Percentiles rank a stretch among this genome's conserved stretches.
These are phyloP conservation scores for Diversispora epigaea DNA, from an alignment of 192 early-diverging fungal genomes.

Conservation along the genomic window DNA sequence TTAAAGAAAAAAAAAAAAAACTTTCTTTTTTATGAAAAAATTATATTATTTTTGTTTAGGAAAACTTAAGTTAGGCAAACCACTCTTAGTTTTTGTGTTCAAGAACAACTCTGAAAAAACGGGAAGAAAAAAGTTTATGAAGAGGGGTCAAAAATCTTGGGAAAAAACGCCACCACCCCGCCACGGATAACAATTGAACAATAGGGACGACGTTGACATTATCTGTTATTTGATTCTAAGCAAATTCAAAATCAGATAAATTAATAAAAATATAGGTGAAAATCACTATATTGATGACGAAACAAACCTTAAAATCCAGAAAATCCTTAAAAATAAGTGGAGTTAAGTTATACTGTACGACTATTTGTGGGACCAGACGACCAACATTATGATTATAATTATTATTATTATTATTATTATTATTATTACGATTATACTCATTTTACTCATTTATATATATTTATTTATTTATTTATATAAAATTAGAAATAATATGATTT, in stretches of 20 bases:
- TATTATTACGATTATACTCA: constrained; percentile 1
- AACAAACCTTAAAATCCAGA: constrained; percentile 20
- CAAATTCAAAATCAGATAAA: constrained; percentile 7
- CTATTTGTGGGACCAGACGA: neutral
- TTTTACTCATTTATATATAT: neutral
- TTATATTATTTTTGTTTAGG: constrained; percentile 1
- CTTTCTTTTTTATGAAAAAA: neutral
- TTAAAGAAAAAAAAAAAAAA: neutral
- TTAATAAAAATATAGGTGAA: neutral
- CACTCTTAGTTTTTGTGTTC: neutral
- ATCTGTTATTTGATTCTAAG: neutral
- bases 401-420: neutral
- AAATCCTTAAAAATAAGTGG: constrained; percentile 3
- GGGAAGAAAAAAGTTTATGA: constrained; percentile 7
- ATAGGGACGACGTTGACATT: constrained; percentile 10
- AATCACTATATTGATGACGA: constrained; percentile 17
- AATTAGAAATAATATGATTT: too few species aligned
- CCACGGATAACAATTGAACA: constrained; percentile 15
- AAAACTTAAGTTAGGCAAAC: constrained; percentile 21
- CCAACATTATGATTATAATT: neutral
- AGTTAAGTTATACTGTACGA: constrained; percentile 8
- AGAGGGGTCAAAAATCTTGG: constrained; percentile 2
- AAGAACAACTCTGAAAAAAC: constrained; percentile 17
- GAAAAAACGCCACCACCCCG: constrained; percentile 26
- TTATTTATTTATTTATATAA: too few species aligned